Evolutionary conservation across 345 rosid species (phyloP), one percentile per base, ranked within the genome.

Genomic region (Bretschneidera sinensis): DNA sequence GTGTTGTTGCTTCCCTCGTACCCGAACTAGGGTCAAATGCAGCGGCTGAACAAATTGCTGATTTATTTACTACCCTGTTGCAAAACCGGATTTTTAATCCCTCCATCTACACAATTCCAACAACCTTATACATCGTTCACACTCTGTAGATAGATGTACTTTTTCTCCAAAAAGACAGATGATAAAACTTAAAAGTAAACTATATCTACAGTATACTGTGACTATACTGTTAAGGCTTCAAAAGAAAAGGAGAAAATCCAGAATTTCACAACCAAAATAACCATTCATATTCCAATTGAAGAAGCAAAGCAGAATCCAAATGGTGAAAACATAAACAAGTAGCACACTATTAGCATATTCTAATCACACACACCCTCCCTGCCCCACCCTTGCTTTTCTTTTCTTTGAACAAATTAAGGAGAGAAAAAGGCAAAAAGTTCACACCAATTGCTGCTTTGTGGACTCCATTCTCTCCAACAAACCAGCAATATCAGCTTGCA

Each of bases 401-500:
- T 59, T 55, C 66, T 60, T 20, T 59, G 15, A 63, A 35, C 20
- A 43, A 51, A 21, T 17, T 55, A 39, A 17, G 48, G 34, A 28
- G n/a, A 31, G 22, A 39, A 25, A 22, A 56, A 31, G 7, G 49
- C n/a, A 28, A 70, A 56, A 39, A 21, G 59, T 16, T 74, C 71
- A 86, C 39, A 77, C 81, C 78, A 74, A 77, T 55, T 84, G 87
- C 70, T 84, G 82, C 71, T 76, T 86, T 60, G 97, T 88, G 59
- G 86, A 80, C 56, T 90, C 95, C 91, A 94, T 90, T 80, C 97
- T 88, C 75, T 90, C 82, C 82, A 90, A 64, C 81, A 94, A 74
- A 34, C 96, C 95, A 60, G 85, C 80, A 72, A 94, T 94, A 74
- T 94, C 96, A 53, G 78, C 78, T 78, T 86, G 97, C 99, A 94